Conservation (phyloP, 352 stramenopile genomes). For the Phytophthora meadii region DNA sequence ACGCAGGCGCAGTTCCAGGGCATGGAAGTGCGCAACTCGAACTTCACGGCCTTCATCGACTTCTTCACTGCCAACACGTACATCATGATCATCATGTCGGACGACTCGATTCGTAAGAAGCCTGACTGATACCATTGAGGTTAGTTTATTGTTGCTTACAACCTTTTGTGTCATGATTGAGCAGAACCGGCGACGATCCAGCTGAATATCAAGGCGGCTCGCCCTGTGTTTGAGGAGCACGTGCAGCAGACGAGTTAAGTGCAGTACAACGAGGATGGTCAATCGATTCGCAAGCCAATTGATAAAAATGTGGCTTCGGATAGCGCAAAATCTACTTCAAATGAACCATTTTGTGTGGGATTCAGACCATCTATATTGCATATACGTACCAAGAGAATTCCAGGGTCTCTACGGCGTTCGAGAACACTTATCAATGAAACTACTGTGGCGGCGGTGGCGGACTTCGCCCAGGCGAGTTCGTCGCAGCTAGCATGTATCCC, state of each 20-base stretch:
- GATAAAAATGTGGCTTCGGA: no score
- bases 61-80: conserved; percentile 99
- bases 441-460: conserved; percentile 25
- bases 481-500: conserved; percentile 73
- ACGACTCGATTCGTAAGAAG: conserved; percentile 85
- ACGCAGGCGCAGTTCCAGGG: conserved; percentile 98
- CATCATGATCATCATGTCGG: conserved; percentile 98
- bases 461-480: conserved; percentile 26
- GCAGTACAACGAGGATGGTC: neutral
- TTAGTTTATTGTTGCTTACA: conserved; percentile 5
- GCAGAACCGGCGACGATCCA: conserved; percentile 94
- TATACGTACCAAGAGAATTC: conserved; percentile 6
- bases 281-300: neutral
- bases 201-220: conserved; percentile 97
- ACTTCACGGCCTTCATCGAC: conserved; percentile 99
- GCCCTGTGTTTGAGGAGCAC: conserved; percentile 96
- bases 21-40: conserved; percentile 97
- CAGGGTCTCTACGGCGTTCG: conserved; percentile 20
- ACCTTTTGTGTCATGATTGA: conserved; percentile 1
- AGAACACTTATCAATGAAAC: conserved; percentile 13
- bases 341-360: conserved; percentile 14
- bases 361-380: conserved; percentile 27
- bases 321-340: conserved; percentile 21
- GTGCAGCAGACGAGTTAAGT: conserved; percentile 92
- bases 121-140: conserved; percentile 21